Conservation (phyloP, 1,139 yeast genomes). For the Maudiozyma humilis region DNA sequence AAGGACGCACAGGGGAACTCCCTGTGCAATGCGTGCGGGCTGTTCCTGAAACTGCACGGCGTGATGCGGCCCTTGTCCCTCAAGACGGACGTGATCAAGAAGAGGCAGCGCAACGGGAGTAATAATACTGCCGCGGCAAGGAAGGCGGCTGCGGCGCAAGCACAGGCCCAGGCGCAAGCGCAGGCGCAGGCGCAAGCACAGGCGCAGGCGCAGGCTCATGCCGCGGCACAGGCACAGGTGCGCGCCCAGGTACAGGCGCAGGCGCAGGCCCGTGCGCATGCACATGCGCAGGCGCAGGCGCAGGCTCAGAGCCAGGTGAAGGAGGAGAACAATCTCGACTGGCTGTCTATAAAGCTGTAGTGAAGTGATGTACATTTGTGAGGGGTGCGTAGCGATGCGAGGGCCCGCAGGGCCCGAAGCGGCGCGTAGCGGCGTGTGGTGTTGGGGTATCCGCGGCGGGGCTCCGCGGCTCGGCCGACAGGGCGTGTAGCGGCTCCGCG, state of each 20-base stretch:
- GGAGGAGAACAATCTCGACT: neutral
- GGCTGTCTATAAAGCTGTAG: constrained; percentile 3
- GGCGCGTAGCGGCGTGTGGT: neutral
- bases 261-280: neutral
- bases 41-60: constrained; percentile 85
- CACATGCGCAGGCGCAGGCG: too few relatives aligned
- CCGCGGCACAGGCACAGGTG: neutral
- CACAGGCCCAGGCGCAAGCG: neutral
- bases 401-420: neutral
- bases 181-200: neutral
- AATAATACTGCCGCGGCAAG: neutral
- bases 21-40: constrained; percentile 90
- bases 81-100: constrained; percentile 88
- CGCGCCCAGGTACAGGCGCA: neutral
- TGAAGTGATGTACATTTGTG: neutral
- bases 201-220: neutral
- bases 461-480: too few relatives aligned
- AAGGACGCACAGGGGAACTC: constrained; percentile 90
- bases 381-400: too few relatives aligned
- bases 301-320: neutral
- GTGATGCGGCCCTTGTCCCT: constrained; percentile 84
- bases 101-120: constrained; percentile 40
- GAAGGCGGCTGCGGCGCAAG: neutral
- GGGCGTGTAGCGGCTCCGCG: too few relatives aligned
- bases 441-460: too few relatives aligned